phyloP scores from a whole-genome alignment of 768 basidiomycete genomes.

The Termitomyces sp. region DNA sequence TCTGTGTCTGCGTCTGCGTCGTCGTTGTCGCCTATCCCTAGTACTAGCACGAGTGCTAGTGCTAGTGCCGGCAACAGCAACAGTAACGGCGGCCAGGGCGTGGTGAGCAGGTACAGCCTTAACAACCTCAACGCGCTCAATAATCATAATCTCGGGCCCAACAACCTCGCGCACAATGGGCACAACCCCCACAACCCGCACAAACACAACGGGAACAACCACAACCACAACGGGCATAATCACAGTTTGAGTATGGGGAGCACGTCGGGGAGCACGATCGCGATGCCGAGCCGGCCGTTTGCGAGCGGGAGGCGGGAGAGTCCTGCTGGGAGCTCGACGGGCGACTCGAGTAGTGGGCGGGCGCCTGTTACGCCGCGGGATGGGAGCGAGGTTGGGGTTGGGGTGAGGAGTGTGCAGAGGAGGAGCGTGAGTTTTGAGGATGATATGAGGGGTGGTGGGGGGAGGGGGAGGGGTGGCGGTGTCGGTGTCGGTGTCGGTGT shows the following conservation, averaged over 20 bases:
- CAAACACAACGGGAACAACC: constrained; percentile 6
- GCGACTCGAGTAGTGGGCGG: constrained; percentile 77
- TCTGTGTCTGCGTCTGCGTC: constrained; percentile 13
- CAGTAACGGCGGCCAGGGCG: neutral
- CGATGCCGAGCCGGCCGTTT: constrained; percentile 54
- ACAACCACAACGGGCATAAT: constrained; percentile 4
- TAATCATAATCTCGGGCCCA: constrained; percentile 7
- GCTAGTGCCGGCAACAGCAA: neutral
- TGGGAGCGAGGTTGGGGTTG: constrained; percentile 54
- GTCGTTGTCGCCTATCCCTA: neutral
- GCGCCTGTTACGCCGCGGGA: constrained; percentile 76
- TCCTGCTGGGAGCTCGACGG: constrained; percentile 75
- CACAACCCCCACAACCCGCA: neutral
- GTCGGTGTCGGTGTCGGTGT: constrained; percentile 16
- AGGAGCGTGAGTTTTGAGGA: constrained; percentile 73
- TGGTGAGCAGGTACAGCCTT: neutral
- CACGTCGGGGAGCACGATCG: constrained; percentile 9
- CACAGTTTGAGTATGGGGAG: neutral
- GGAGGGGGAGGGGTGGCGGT: constrained; percentile 9
- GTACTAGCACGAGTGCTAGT: neutral
- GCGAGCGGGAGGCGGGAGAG: constrained; percentile 53
- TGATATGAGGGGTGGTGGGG: constrained; percentile 23
- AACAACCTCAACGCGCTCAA: neutral
- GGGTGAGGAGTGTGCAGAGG: constrained; percentile 42
- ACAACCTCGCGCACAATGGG: constrained; percentile 2